Evolutionary conservation across 768 basidiomycete species (phyloP), one percentile per base, ranked within the genome.

Genomic region (Candolleomyces aberdarensis): DNA sequence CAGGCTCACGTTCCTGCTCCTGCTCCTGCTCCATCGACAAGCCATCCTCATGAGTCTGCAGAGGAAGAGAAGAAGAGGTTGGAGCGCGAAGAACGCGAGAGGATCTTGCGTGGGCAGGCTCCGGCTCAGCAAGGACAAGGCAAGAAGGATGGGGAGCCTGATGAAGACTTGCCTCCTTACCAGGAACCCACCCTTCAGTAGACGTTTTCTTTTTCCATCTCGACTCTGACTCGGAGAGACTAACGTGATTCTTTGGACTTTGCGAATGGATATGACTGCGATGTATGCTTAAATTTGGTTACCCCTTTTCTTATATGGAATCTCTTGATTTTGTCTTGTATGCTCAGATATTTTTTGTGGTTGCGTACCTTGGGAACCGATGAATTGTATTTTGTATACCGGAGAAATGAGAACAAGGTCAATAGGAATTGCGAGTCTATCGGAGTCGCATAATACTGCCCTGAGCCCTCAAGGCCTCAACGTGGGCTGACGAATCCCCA

Each of bases 61-160:
- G 63, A 84, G 78, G 72, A 83, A 78, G 67, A 75, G 78, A 75
- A 87, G 81, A 75, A 77, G 76, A 59, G 71, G 77, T 64, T 77
- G 54, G 87, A 89, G 70, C 81, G 83, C 49, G 87, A 91, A 67
- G 86, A 88, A 65, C 76, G 86, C 56, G 90, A 89, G 64, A 77
- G 81, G 20, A 64, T 86, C 15, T 64, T 83, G 32, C 71, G 65
- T 19, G 63, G 64, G 13, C 71, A 68, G 19, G 62, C 60, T 29
- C 60, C 51, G 20, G 44, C 61, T 41, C 57, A 65, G 53, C 43
- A 63, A 32, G 59, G n/a, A n/a, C n/a, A n/a, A n/a, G n/a, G 58
- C 43, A 54, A 65, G 39, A 66, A 68, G 57, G 69, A 74, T 49
- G 70, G 69, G 60, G 69, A 70, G 60, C 68, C 69, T 53, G 73